Evolutionary conservation across 1,284 basidiomycete genomes (phyloP).

Genomic region (Melampsora americana): DNA sequence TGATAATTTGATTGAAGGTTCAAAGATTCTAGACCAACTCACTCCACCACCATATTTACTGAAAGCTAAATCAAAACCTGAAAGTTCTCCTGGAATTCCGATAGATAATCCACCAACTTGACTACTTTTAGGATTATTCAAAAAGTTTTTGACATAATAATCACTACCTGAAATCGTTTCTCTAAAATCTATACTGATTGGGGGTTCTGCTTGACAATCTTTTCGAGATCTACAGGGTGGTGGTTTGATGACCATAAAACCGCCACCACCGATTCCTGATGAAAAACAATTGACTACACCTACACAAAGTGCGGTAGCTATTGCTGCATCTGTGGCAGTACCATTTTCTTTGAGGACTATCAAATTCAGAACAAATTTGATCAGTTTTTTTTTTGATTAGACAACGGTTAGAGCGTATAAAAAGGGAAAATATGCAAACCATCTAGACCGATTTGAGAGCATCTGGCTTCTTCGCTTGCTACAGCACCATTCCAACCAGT

Average conservation of each 20-base stretch:
- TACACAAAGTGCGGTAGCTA: slow-evolving; percentile 73
- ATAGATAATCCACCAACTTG: slow-evolving; percentile 73
- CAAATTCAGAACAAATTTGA: not conserved
- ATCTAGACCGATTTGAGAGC: slow-evolving; percentile 76
- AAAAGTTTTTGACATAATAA: slow-evolving; percentile 69
- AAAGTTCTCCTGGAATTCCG: slow-evolving; percentile 80
- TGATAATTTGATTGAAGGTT: slow-evolving; percentile 72
- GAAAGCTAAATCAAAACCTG: slow-evolving; percentile 76
- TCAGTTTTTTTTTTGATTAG: not conserved
- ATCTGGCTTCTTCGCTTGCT: slow-evolving; percentile 76
- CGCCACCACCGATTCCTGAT: slow-evolving; percentile 79
- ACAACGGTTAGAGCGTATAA: not conserved
- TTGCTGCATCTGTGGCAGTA: slow-evolving; percentile 82
- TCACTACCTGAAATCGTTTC: slow-evolving; percentile 75
- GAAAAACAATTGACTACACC: slow-evolving; percentile 88
- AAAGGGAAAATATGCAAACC: slow-evolving; percentile 60
- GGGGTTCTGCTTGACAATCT: not conserved
- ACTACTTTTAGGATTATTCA: slow-evolving; percentile 59
- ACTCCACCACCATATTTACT: slow-evolving; percentile 68
- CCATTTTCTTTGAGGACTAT: slow-evolving; percentile 64
- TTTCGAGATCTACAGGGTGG: slow-evolving; percentile 55
- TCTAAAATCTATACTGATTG: slow-evolving; percentile 72
- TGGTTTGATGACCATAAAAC: slow-evolving; percentile 82
- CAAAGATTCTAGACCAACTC: slow-evolving; percentile 71
- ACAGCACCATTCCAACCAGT: slow-evolving; percentile 74